These are phyloP conservation scores for Thraustochytrium striatum DNA, from an alignment of 352 stramenopile species.

Conservation along the genomic window DNA sequence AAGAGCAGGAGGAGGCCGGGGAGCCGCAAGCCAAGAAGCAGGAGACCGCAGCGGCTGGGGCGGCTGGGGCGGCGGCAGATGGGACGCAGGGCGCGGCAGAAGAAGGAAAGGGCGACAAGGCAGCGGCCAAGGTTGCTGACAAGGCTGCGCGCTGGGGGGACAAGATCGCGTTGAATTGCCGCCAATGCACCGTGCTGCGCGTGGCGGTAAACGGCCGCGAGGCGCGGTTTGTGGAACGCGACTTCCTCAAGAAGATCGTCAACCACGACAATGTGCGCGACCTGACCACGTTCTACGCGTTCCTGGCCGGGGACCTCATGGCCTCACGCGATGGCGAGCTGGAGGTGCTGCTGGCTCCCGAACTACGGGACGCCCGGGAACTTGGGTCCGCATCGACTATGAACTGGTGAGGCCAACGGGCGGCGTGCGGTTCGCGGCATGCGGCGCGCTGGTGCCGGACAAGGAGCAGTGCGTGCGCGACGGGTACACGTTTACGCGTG, in stretches of 20 bases:
- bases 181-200: conserved; percentile 1
- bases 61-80: neutral
- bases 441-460: neutral
- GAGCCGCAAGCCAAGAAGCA: too few relatives aligned
- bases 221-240: neutral
- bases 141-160: neutral
- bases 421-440: neutral
- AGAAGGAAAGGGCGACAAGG: neutral
- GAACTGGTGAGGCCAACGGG: neutral
- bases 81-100: neutral
- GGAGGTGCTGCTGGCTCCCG: neutral
- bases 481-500: neutral
- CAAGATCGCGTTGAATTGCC: conserved; percentile 16
- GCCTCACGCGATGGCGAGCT: conserved; percentile 28
- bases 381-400: conserved; percentile 5
- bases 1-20: neutral
- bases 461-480: neutral
- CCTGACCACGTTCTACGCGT: conserved; percentile 33
- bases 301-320: conserved; percentile 15
- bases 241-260: conserved; percentile 34
- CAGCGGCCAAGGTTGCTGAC: neutral
- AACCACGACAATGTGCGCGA: conserved; percentile 24
- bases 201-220: conserved; percentile 4
- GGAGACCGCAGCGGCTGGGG: neutral
- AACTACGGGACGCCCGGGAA: neutral